Evolutionary conservation across 345 rosid genomes (phyloP), one percentile per base, ranked within the genome.

Genomic region (Moringa oleifera): DNA sequence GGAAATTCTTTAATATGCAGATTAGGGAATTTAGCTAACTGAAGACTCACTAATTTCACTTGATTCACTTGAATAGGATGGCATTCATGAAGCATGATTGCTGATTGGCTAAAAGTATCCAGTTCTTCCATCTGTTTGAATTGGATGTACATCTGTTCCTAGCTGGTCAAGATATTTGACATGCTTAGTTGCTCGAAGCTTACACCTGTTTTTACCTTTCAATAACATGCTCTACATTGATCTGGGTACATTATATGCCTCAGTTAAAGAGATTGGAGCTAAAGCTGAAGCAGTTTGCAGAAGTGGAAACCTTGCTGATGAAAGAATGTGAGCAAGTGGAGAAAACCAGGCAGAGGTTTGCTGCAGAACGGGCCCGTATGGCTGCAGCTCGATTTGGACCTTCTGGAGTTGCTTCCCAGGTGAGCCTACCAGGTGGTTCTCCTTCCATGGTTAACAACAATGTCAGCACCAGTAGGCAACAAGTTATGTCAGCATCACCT

Each of bases 231-330:
- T 62, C 20, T 55, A 22, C 23, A 6, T 66, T 74, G 54, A 63
- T 49, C 56, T 36, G 28, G 33, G 58, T 28, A 53, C 53, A 58
- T 9, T 20, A 37, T 58, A 51, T 53, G 37, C 57, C 25, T 16
- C 81, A 94, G 99, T 62, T 94, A 82, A 94, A 90, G 82, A 81
- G 99, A 66, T 69, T 94, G 87, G 99, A 94, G 84, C 86, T 94
- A 61, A 94, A 94, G 78, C 79, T 90, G 81, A 94, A 94, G 81
- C 99, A 90, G 78, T 94, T 94, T 76, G 95, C 99, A n/a, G 99
- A 94, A 68, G 85, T 94, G 2, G 99, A 94, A 77, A 83, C 95
- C 62, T 59, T 88, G 69, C 77, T 94, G 64, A 88, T 90, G 96
- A 86, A 89, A 78, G 99, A 94, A 76, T 90, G 95, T 36, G 97